Percentiles rank a stretch among this genome's conserved stretches.
Evolutionary conservation across 2,329 filamentous ascomycete genomes (phyloP).

Genomic region (Xylariales sp.): DNA sequence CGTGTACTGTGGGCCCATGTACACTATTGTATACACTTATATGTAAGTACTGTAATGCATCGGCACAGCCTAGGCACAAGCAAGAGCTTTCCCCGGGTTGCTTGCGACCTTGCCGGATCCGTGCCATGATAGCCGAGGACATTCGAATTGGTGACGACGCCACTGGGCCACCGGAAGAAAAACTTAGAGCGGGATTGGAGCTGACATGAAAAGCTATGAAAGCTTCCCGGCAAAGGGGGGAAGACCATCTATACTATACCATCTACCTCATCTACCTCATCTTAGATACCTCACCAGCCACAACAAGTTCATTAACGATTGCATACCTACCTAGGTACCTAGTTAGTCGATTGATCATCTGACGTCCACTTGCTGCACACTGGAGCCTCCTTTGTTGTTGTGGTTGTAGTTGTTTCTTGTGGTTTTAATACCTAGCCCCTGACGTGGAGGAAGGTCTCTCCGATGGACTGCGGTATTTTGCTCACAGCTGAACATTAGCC

Average conservation of each 20-base stretch:
- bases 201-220: neutral
- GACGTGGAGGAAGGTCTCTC: neutral
- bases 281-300: constrained; percentile 2
- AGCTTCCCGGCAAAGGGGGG: too few species aligned
- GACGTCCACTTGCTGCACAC: constrained; percentile 17
- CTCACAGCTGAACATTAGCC: neutral
- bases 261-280: too few species aligned
- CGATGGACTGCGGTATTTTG: constrained; percentile 27
- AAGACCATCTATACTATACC: too few species aligned
- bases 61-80: neutral
- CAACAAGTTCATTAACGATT: neutral
- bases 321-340: constrained; percentile 1
- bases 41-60: too few species aligned
- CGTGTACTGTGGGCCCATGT: neutral
- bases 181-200: constrained; percentile 1
- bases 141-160: constrained; percentile 18
- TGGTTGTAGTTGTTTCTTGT: neutral
- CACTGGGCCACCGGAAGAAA: constrained; percentile 38
- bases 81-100: constrained; percentile 23
- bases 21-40: too few species aligned
- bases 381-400: neutral
- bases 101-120: constrained; percentile 37
- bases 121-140: constrained; percentile 41
- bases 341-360: constrained; percentile 20
- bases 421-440: too few species aligned